Base-by-base conservation (phyloP, 768 basidiomycete genomes). In the Boletus insuetus region DNA sequence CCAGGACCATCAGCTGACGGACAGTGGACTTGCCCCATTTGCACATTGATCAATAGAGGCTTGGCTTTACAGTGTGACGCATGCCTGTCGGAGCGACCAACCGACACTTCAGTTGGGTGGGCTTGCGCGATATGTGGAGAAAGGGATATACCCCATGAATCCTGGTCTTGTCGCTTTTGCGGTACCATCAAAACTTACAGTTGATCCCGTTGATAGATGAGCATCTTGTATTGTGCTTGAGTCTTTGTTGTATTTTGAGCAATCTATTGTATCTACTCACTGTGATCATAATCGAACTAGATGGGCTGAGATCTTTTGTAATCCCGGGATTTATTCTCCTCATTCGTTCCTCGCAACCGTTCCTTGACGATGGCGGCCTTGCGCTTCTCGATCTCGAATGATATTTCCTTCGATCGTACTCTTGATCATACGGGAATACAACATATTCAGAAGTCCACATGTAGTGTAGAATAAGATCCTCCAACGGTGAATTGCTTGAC, bases 131-230 rank as follows among this genome's bases (percentile, higher is more conserved):
- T 75, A 20, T 94, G 90, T 58, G 82, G 84, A 22, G 82, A 87
- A 66, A 68, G 65, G 34, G 83, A 79, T 24, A 86, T 84, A 68
- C 78, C 80, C 3, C 79, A 81, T 57, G 78, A 84, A 20, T 79
- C 83, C 56, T 94, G 88, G 90, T 85, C 83, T 46, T 94, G 93
- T 74, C 70, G 72, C 16, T 79, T 77, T 51, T 94, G 91, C 66
- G 90, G 90, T 16, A 72, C 75, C 19, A 77, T 92, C 49, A 91
- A 91, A 68, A 68, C 62, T 10, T 63, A 60, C 24, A 73, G 70
- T 20, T 65, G 40, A 65, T 37, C 16, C 2, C 22, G 14, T 35
- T 26, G 16, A 32, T 41, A 29, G 47, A 46, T 17, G 38, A 34
- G 4, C 32, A 16, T 9, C 26, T 29, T 29, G 26, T 45, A 54